phyloP scores from a whole-genome alignment of 805 yeast genomes.

The Ogataea siamensis region DNA sequence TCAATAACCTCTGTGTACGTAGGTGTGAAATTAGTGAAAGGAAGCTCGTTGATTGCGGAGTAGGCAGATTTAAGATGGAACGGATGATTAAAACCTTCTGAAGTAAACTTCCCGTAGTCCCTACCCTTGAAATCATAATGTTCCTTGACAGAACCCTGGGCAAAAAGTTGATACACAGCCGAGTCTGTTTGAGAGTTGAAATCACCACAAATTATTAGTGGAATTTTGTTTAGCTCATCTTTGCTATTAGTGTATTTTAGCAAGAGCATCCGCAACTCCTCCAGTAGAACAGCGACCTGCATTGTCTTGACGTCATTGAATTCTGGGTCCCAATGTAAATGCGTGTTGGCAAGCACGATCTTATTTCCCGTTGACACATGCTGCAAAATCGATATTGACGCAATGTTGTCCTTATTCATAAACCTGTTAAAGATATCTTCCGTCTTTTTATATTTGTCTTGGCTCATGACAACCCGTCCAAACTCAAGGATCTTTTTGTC shows the following conservation, averaged over 20 bases:
- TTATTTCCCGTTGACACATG: slow-evolving; percentile 70
- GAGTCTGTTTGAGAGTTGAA: slow-evolving; percentile 84
- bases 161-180: slow-evolving; percentile 88
- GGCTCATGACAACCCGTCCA: slow-evolving; percentile 74
- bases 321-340: slow-evolving; percentile 98
- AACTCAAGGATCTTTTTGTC: slow-evolving; percentile 79
- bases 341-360: slow-evolving; percentile 81
- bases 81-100: slow-evolving; percentile 80
- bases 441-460: slow-evolving; percentile 85
- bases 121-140: slow-evolving; percentile 83
- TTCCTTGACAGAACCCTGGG: slow-evolving; percentile 73
- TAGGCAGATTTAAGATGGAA: slow-evolving; percentile 85
- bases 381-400: slow-evolving; percentile 71
- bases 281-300: slow-evolving; percentile 89
- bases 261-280: slow-evolving; percentile 71
- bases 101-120: slow-evolving; percentile 88
- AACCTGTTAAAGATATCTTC: slow-evolving; percentile 94
- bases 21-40: slow-evolving; percentile 94
- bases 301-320: slow-evolving; percentile 93
- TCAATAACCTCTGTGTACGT: slow-evolving; percentile 91
- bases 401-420: slow-evolving; percentile 93
- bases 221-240: slow-evolving; percentile 44
- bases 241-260: slow-evolving; percentile 39
- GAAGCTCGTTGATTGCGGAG: slow-evolving; percentile 79
- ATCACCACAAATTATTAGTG: slow-evolving; percentile 92